A percentile compares a stretch with the other conserved stretches of the same genome.
Conservation (phyloP, 345 rosid species). For the Moricandia moricandioides region DNA sequence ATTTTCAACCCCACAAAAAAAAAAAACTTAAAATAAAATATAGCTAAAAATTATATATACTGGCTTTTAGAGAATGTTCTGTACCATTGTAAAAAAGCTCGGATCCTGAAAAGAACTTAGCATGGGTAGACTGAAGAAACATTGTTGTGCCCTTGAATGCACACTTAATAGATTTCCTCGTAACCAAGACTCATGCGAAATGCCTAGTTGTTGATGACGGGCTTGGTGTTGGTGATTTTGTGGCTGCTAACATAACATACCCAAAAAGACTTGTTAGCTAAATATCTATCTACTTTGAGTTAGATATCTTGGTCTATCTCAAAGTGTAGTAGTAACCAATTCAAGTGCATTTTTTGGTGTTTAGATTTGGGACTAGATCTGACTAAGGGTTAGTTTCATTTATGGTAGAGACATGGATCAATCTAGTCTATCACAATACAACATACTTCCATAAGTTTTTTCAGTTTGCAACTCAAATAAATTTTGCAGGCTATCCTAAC, state of each 20-base stretch:
- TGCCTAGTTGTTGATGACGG: not conserved
- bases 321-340: slow-evolving; percentile 1
- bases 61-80: not conserved
- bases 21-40: not conserved
- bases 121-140: not conserved
- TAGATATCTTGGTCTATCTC: not conserved
- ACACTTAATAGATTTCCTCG: not conserved
- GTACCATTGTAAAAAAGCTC: not conserved
- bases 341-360: not conserved
- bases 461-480: not conserved
- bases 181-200: not conserved
- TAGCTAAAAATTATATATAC: not conserved
- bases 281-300: not conserved
- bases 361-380: not conserved
- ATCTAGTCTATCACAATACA: not conserved
- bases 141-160: not conserved
- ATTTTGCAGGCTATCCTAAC: not conserved
- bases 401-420: not conserved
- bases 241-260: not conserved
- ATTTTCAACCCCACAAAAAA: not conserved
- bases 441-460: not conserved
- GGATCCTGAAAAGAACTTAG: not conserved
- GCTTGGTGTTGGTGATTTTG: not conserved
- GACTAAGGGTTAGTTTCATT: not conserved
- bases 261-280: not conserved